Evolutionary conservation across 495 filamentous ascomycete genomes (phyloP), one percentile per base, ranked within the genome.

Genomic region (Tuber magnatum): DNA sequence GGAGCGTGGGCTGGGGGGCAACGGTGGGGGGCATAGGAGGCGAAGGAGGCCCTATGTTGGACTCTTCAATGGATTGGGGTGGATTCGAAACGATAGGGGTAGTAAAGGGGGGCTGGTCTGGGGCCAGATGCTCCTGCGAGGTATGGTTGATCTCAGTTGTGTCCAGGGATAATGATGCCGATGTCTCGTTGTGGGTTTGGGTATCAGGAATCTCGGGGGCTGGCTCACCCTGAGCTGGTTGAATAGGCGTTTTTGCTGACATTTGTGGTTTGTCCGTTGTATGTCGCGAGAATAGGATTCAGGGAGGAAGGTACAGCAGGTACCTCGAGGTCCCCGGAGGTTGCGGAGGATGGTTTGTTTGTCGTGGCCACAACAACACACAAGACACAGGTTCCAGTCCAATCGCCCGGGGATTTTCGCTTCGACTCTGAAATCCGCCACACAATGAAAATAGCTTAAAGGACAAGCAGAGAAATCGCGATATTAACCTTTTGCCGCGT

Each of bases 1-100:
- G 24, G 35, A 43, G 20, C n/a, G 68, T 24, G 72, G 71, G 35
- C 40, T 24, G 74, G 86, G 71, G 16, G 70, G 83, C 56, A 86
- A 76, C 22, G 79, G 82, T 69, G 83, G 74, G 3, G 80, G 82
- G 56, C 12, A 7, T 65, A 8, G 28, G 14, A 65, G 56, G 56
- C 32, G 28, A 65, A 35, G 56, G 56, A 32, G 56, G 7, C 28
- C 12, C 12, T 65, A 28, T 0, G 28, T 35, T 65, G 14, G 56
- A 5, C 56, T 32, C 56, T 65, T 65, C 28, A 20, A 32, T 65
- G 18, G 56, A 65, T 65, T 65, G 56, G 14, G 56, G 35, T 65
- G 56, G n/a, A 20, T 65, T 35, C 16, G 56, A 35, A 28, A 32
- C 35, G 56, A 65, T 65, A 65, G 56, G 56, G 56, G 56, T 65